These are phyloP conservation scores for Chrysoporthe austroafricana DNA, from an alignment of 2,329 filamentous ascomycete species.

Conservation along the genomic window DNA sequence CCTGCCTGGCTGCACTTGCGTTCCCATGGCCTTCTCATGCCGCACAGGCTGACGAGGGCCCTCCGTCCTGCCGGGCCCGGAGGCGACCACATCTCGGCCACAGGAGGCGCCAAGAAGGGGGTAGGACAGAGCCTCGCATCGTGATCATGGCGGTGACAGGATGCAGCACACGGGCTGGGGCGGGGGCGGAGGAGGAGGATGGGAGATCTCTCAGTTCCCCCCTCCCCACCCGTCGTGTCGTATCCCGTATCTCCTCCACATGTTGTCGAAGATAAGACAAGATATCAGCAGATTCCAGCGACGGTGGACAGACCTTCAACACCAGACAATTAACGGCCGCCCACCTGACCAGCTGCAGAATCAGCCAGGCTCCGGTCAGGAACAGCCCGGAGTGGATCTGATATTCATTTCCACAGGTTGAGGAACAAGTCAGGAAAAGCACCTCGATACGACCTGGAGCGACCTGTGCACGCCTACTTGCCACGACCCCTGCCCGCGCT, in stretches of 20 bases:
- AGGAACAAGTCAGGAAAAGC: neutral
- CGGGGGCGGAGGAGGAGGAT: neutral
- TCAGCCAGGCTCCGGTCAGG: slow-evolving; percentile 14
- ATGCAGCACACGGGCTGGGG: neutral
- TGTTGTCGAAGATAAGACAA: neutral
- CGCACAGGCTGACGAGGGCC: neutral
- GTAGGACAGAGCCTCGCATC: neutral
- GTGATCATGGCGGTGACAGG: neutral
- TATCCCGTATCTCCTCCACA: neutral
- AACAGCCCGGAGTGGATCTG: slow-evolving; percentile 8
- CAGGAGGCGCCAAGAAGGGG: neutral
- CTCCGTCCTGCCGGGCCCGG: neutral
- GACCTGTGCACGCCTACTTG: slow-evolving; percentile 7
- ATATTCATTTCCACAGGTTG: slow-evolving; percentile 12
- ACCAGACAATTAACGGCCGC: neutral
- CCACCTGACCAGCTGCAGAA: slow-evolving; percentile 15
- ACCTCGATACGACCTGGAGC: slow-evolving; percentile 3
- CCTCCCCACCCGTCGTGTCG: neutral
- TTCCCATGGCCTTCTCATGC: slow-evolving; percentile 6
- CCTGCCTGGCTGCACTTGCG: slow-evolving; percentile 14
- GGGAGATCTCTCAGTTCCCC: neutral
- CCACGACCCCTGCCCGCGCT: neutral
- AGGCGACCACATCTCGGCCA: neutral
- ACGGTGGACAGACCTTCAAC: slow-evolving; percentile 3
- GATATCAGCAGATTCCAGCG: slow-evolving; percentile 10